Evolutionary conservation across 108 stramenopile genomes (phyloP), one percentile per base, ranked within the genome.

Genomic region (Stephanodiscus minutulus): DNA sequence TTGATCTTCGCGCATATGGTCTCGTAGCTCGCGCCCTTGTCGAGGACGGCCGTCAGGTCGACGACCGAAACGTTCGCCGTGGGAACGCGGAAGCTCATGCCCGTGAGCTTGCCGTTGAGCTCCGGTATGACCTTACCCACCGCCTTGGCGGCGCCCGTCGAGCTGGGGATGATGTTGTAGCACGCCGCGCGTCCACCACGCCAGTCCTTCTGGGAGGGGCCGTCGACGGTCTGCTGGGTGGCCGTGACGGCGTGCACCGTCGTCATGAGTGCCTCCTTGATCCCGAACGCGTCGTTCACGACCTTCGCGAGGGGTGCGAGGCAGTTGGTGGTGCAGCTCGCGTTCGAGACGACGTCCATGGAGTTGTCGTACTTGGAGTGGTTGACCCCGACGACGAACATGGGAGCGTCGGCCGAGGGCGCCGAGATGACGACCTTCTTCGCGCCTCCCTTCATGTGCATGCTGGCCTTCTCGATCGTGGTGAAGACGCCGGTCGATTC

Each of bases 71-170:
- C 99, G 66, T 99, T 95, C 70, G 94, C 94, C 39, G 96, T 97
- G 28, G 99, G 99, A n/a, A 99, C 98, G 73, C 99, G 97, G 95
- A 99, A 98, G 3, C 96, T 82, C 98, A 99, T 98, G 64, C 98
- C 98, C 8, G 98, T 99, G 63, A 99, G 95, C 95, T 99, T 99
- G 35, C 98, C 97, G 69, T 98, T 97, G 69, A 99, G 81, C 72
- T 87, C 86, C 27, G 98, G 98, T 63, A 98, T 97, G 65, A 97
- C 96, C 86, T 96, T 96, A 36, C 95, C 96, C 47, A 98, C 96
- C 35, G 97, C 94, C 87, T 97, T 96, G 77, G 97, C 97, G 31
- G 97, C 96, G 66, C 97, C 96, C 29, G 98, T 98, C 44, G 91
- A 89, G 21, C 95, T 93, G 12, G 98, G 98, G 77, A 98, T 98